These are phyloP conservation scores for Cyclaneusma minus DNA, from an alignment of 2,329 filamentous ascomycete species.

Conservation along the genomic window DNA sequence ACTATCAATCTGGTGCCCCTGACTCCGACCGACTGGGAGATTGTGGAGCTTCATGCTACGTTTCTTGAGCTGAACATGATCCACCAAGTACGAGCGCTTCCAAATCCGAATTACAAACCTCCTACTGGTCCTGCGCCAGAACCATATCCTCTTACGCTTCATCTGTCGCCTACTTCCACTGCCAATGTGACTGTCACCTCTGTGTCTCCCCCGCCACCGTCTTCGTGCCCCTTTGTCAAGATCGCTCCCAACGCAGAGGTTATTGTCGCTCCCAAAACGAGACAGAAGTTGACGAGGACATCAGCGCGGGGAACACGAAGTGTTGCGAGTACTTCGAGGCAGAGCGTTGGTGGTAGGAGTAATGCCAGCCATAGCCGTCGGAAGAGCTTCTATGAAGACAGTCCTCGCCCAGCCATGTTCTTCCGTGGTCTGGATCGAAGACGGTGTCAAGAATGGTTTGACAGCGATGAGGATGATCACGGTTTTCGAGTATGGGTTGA, in stretches of 20 bases:
- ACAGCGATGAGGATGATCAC: slow-evolving; percentile 36
- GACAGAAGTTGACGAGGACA: slow-evolving; percentile 50
- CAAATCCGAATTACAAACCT: slow-evolving; percentile 59
- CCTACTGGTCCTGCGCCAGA: slow-evolving; percentile 32
- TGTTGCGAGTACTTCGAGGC: slow-evolving; percentile 63
- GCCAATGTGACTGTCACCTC: slow-evolving; percentile 80
- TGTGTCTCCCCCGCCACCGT: slow-evolving; percentile 56
- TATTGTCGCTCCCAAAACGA: slow-evolving; percentile 86
- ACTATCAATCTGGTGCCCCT: slow-evolving; percentile 95
- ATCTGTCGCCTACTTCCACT: slow-evolving; percentile 88
- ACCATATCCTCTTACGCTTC: slow-evolving; percentile 72
- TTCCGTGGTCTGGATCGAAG: slow-evolving; percentile 63
- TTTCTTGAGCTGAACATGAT: slow-evolving; percentile 91
- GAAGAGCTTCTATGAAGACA: slow-evolving; percentile 44
- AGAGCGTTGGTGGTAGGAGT: slow-evolving; percentile 59
- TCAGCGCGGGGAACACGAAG: slow-evolving; percentile 59
- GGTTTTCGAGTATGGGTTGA: slow-evolving; percentile 74
- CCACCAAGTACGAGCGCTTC: slow-evolving; percentile 81
- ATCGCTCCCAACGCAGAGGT: slow-evolving; percentile 90
- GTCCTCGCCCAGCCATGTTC: slow-evolving; percentile 54
- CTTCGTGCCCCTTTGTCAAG: slow-evolving; percentile 69
- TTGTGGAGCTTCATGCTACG: slow-evolving; percentile 91
- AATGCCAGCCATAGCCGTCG: slow-evolving; percentile 53
- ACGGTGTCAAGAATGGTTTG: slow-evolving; percentile 61
- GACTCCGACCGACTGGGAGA: slow-evolving; percentile 95